Evolutionary conservation across 192 early-diverging fungal species (phyloP).

Genomic region (Globomyces pollinis-pini): DNA sequence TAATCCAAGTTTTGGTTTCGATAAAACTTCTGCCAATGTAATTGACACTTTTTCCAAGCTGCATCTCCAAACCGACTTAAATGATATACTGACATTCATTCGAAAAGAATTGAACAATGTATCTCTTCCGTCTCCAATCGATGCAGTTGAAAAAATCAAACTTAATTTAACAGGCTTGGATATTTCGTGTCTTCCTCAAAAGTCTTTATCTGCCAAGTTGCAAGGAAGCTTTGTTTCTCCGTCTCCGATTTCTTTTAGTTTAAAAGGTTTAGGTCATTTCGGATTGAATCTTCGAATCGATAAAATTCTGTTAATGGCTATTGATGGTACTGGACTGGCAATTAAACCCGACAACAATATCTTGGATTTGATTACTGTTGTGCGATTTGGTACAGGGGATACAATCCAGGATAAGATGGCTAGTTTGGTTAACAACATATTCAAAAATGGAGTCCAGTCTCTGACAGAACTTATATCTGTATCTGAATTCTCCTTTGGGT

Average conservation of each 20-base stretch:
- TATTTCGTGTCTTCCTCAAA: too few relatives aligned
- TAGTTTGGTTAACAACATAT: conserved; percentile 10
- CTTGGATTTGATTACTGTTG: conserved; percentile 1
- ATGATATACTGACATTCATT: too few relatives aligned
- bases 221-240: conserved; percentile 11
- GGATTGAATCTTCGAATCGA: not conserved
- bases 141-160: too few relatives aligned
- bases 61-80: not conserved
- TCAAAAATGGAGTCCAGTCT: not conserved
- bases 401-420: conserved; percentile 17
- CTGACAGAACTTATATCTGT: conserved; percentile 8
- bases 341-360: conserved; percentile 14
- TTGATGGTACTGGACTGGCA: conserved; percentile 1
- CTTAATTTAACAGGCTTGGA: too few relatives aligned
- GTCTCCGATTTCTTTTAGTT: conserved; percentile 12
- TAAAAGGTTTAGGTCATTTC: conserved; percentile 19
- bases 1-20: not conserved
- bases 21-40: not conserved
- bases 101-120: too few relatives aligned
- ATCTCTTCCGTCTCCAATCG: too few relatives aligned
- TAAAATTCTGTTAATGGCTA: not conserved
- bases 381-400: conserved; percentile 11
- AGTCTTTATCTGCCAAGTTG: conserved; percentile 4
- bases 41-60: conserved; percentile 7
- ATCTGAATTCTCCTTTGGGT: conserved; percentile 14